phyloP scores from a whole-genome alignment of 306 rosid species.

The Trifolium dubium region DNA sequence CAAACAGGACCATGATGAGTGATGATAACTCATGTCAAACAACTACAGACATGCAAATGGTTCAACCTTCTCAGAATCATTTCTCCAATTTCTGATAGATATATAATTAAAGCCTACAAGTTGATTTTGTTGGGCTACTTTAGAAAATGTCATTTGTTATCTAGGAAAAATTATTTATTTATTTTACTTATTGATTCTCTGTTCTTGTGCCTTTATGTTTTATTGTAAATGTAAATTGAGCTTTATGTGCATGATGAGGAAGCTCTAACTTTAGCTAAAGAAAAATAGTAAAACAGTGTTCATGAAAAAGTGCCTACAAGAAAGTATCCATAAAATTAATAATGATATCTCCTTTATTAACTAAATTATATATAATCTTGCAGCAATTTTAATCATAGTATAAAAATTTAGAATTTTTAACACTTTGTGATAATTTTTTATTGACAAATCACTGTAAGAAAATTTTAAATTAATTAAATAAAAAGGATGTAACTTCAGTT shows the following conservation, averaged over 20 bases:
- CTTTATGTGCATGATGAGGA: conserved; percentile 48
- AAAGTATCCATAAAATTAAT: conserved; percentile 4
- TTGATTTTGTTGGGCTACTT: conserved; percentile 41
- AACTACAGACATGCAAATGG: conserved; percentile 73
- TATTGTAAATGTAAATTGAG: conserved; percentile 57
- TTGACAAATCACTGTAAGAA: too few relatives aligned
- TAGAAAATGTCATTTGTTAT: conserved; percentile 40
- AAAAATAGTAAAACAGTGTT: conserved; percentile 23
- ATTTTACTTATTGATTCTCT: conserved; percentile 34
- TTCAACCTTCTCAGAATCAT: conserved; percentile 68
- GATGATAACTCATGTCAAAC: conserved; percentile 89
- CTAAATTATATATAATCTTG: not conserved
- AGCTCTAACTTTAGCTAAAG: conserved; percentile 43
- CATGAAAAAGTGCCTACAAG: conserved; percentile 28
- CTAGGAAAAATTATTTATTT: conserved; percentile 39
- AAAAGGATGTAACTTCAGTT: too few relatives aligned
- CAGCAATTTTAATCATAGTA: not conserved
- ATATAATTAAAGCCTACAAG: not conserved
- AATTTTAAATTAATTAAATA: too few relatives aligned
- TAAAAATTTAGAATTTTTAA: too few relatives aligned
- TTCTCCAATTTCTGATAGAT: conserved; percentile 63
- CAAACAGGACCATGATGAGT: conserved; percentile 61
- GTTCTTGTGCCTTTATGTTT: conserved; percentile 28
- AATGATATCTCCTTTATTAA: not conserved
- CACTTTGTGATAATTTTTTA: too few relatives aligned